Evolutionary conservation across 164 flowering plant genomes (phyloP).

Genomic region (Piper longum): DNA sequence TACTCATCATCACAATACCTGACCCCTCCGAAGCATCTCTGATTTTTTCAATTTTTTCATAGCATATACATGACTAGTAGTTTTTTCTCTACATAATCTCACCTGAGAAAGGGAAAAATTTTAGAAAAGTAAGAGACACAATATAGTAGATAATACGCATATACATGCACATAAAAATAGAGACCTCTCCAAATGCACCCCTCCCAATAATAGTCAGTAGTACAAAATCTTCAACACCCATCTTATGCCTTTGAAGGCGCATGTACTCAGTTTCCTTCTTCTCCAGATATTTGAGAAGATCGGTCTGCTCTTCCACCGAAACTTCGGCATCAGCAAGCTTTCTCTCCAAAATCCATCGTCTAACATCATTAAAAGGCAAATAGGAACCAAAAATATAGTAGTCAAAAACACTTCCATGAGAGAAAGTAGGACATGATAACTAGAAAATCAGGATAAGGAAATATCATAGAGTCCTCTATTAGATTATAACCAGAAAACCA

Average conservation of each 20-base stretch:
- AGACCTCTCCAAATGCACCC: conserved; percentile 45
- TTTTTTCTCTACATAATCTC: conserved; percentile 28
- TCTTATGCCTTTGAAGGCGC: conserved; percentile 40
- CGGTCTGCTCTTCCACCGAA: conserved; percentile 25
- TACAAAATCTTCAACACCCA: conserved; percentile 41
- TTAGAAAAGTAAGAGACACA: neutral
- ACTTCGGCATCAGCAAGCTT: conserved; percentile 32
- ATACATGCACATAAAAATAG: neutral
- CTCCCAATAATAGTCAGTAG: conserved; percentile 37
- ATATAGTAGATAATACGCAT: neutral
- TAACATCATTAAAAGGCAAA: conserved; percentile 4
- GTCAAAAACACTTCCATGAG: neutral
- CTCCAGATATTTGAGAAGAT: conserved; percentile 26
- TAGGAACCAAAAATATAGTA: neutral
- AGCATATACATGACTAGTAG: conserved; percentile 26
- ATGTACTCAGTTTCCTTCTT: conserved; percentile 41
- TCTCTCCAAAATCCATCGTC: conserved; percentile 27
- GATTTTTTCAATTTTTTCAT: conserved; percentile 31
- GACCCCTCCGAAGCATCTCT: conserved; percentile 34
- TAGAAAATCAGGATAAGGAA: neutral
- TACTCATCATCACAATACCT: conserved; percentile 10
- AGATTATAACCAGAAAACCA: neutral
- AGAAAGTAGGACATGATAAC: neutral
- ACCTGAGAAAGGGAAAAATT: conserved; percentile 13
- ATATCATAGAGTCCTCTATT: neutral